These are phyloP conservation scores for Kluyveromyces nonfermentans DNA, from an alignment of 805 yeast species.

Conservation along the genomic window DNA sequence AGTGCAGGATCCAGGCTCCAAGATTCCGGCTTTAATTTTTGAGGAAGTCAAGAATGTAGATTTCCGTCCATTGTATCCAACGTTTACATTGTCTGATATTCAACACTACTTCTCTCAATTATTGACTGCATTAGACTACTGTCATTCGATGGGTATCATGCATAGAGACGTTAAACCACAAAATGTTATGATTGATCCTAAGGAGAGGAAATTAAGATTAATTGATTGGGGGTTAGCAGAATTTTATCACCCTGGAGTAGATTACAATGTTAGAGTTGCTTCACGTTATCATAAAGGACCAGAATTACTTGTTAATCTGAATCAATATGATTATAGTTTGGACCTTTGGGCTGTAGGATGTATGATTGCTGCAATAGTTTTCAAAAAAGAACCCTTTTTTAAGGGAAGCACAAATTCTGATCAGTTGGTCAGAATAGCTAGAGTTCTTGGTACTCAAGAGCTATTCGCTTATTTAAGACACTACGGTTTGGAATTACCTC, in stretches of 20 bases:
- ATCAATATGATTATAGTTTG: constrained; percentile 78
- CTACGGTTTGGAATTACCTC: constrained; percentile 59
- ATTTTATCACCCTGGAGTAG: constrained; percentile 82
- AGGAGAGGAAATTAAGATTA: constrained; percentile 48
- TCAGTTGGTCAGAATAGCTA: constrained; percentile 82
- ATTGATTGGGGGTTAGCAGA: constrained; percentile 96
- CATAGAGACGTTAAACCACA: constrained; percentile 93
- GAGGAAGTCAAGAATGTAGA: constrained; percentile 81
- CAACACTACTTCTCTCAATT: constrained; percentile 77
- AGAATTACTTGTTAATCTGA: constrained; percentile 72
- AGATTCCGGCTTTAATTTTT: constrained; percentile 82
- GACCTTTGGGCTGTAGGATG: constrained; percentile 92
- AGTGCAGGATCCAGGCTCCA: constrained; percentile 77
- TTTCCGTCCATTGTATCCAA: constrained; percentile 78
- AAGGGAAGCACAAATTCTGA: constrained; percentile 88
- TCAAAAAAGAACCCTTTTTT: constrained; percentile 86
- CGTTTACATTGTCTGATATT: constrained; percentile 64
- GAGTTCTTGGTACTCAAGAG: constrained; percentile 78
- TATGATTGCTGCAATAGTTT: constrained; percentile 80
- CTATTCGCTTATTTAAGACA: constrained; percentile 55
- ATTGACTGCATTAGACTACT: constrained; percentile 72
- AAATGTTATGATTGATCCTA: constrained; percentile 86
- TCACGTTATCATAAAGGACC: constrained; percentile 91
- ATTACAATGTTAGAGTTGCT: constrained; percentile 86
- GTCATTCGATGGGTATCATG: constrained; percentile 91